Percentiles rank a stretch among this genome's conserved stretches.
Evolutionary conservation across 495 filamentous ascomycete genomes (phyloP).

Genomic region (Pseudevernia furfuracea): DNA sequence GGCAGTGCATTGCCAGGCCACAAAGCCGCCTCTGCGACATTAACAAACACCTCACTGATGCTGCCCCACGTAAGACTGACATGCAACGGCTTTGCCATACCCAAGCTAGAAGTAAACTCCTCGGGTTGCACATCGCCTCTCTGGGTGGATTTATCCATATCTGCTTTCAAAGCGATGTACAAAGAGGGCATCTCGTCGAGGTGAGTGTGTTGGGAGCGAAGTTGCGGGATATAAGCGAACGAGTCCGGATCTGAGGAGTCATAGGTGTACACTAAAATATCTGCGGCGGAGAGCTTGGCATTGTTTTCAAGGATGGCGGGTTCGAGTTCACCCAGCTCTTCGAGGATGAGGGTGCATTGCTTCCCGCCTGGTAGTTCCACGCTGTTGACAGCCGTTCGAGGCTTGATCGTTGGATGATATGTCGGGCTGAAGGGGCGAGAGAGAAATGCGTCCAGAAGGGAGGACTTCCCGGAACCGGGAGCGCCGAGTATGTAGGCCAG

Average conservation of each 20-base stretch:
- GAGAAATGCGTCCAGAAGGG: slow-evolving; percentile 82
- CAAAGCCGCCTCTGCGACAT: slow-evolving; percentile 82
- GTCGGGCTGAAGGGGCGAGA: slow-evolving; percentile 75
- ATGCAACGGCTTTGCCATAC: slow-evolving; percentile 75
- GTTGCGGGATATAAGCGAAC: slow-evolving; percentile 79
- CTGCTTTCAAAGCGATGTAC: slow-evolving; percentile 88
- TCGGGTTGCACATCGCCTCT: slow-evolving; percentile 86
- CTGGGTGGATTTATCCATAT: slow-evolving; percentile 89
- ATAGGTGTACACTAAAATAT: slow-evolving; percentile 91
- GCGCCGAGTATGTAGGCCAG: slow-evolving; percentile 89
- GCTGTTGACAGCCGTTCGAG: slow-evolving; percentile 86
- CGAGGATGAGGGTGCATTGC: slow-evolving; percentile 92
- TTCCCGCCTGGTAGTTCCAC: slow-evolving; percentile 94
- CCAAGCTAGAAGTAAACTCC: slow-evolving; percentile 73
- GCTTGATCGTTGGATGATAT: slow-evolving; percentile 93
- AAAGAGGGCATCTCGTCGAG: slow-evolving; percentile 81
- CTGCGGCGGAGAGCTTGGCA: slow-evolving; percentile 83
- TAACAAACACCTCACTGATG: slow-evolving; percentile 84
- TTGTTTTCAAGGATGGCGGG: slow-evolving; percentile 89
- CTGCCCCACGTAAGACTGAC: slow-evolving; percentile 88
- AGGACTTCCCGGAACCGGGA: slow-evolving; percentile 74
- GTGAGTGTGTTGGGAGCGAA: slow-evolving; percentile 69
- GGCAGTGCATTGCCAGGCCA: slow-evolving; percentile 83
- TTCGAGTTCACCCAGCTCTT: slow-evolving; percentile 92
- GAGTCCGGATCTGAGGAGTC: slow-evolving; percentile 94